Evolutionary conservation across 1,284 basidiomycete species (phyloP), one percentile per base, ranked within the genome.

Genomic region (Austroboletus olivaceoglutinosus): DNA sequence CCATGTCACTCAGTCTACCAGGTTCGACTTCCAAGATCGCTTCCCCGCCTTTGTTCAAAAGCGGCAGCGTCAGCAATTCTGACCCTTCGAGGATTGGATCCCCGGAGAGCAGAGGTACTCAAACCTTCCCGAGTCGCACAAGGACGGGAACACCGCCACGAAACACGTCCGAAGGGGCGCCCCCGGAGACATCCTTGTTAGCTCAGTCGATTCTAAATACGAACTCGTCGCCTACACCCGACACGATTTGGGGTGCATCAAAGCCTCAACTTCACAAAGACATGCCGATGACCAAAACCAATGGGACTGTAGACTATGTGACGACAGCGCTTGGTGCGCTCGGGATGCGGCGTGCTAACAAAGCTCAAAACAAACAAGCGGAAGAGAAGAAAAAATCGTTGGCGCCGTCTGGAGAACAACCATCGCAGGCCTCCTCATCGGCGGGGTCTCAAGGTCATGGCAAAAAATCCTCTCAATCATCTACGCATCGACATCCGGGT

Each of bases 401-500:
- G 23, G 25, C 51, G 1, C n/a, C 40, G 7, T 47, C 63, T 37
- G 43, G 33, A 29, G 62, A 65, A 16, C 61, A 52, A 41, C 51
- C 49, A 49, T 21, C n/a, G 1, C 55, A 46, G 27, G 33, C 46
- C 19, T 34, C 58, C 13, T 40, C 55, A 23, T 49, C 60, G 22
- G 2, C 46, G 12, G 51, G 31, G n/a, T 25, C 54, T 45, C 61
- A 60, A 10, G 51, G 58, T 0, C 59, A 59, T 25, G 48, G 47
- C 41, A 62, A 48, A 58, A 64, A 51, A 43, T 39, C 58, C n/a
- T 47, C 61, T 16, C 69, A 66, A 36, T 64, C 67, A 13, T 62
- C 70, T n/a, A 79, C 82, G 54, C 77, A 78, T 21, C 76, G 80
- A 47, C 86, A 85, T 57, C 87, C 86, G 2, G 86, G 86, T 0